Evolutionary conservation across 805 yeast species (phyloP).

Genomic region (Yarrowia hollandica): DNA sequence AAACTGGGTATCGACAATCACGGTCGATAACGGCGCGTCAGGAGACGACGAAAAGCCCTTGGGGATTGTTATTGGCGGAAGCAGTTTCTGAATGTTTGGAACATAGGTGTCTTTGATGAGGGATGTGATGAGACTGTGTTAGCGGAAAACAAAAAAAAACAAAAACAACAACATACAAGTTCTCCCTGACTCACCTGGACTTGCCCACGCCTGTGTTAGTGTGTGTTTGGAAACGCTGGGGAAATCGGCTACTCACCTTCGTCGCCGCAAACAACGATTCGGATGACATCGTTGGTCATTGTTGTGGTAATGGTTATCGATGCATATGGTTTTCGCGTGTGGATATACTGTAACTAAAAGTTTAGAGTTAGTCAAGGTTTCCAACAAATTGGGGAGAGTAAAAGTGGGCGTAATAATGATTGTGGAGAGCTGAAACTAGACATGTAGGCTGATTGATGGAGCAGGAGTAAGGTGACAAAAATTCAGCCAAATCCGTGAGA

Average conservation of each 20-base stretch:
- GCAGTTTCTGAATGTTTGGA: constrained; percentile 69
- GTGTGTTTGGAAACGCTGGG: neutral
- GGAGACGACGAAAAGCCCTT: constrained; percentile 61
- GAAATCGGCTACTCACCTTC: constrained; percentile 50
- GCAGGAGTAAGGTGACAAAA: no score
- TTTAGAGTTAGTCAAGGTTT: no score
- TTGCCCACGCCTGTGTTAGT: constrained; percentile 61
- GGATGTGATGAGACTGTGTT: constrained; percentile 65
- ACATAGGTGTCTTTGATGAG: constrained; percentile 80
- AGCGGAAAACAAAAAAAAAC: constrained; percentile 23
- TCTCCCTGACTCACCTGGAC: constrained; percentile 47
- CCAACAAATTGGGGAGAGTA: no score
- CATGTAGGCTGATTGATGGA: no score
- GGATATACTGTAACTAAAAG: no score
- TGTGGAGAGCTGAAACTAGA: no score
- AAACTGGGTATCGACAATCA: constrained; percentile 68
- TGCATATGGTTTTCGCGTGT: neutral
- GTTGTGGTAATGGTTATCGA: neutral
- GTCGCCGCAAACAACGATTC: constrained; percentile 93
- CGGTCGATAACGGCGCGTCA: constrained; percentile 62
- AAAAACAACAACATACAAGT: no score
- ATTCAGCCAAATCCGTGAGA: no score
- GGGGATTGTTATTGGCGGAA: constrained; percentile 86
- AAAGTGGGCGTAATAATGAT: no score
- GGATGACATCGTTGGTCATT: constrained; percentile 43